Evolutionary conservation across 257 asterid species (phyloP), one percentile per base, ranked within the genome.

Genomic region (Cynanchum wilfordii): DNA sequence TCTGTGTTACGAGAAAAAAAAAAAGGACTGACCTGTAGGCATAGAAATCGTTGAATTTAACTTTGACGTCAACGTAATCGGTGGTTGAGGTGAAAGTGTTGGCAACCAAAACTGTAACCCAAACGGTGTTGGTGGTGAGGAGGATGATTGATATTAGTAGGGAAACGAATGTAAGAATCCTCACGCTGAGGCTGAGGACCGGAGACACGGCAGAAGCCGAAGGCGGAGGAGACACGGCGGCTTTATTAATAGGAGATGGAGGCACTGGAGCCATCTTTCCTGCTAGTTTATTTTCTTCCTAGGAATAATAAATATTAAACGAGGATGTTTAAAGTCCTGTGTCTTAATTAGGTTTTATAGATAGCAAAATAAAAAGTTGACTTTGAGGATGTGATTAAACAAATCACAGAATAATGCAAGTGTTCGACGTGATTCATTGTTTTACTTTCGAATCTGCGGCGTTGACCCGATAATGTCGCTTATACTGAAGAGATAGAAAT

Each of bases 91-190:
- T 76, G 4, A 51, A 16, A 2, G 50, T 59, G 74, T 75, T 77
- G 77, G 86, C 58, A 19, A 52, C 58, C 22, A 52, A 52, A 52
- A 52, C 6, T 19, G 58, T 17, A 5, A 52, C 58, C 58, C 58
- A 52, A 10, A 52, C 58, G 5, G 58, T 52, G 58, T 75, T 79
- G 78, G 86, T 77, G 75, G 59, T 64, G 13, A 82, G 72, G 22
- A 86, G 0, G 65, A 77, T 58, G 20, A 77, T 3, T 9, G 87
- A 87, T 33, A 83, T 44, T 66, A 79, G 19, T 1, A 82, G 66
- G 59, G 68, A 77, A 63, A 72, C 44, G 2, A 81, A 49, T 19
- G 86, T 82, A 42, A 87, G 55, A n/a, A 82, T 27, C 30, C 89
- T 80, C 15, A 79, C 57, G 0, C 73, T 7, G 1, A 84, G 79